These are phyloP conservation scores for Podaxis mareebaensis DNA, from an alignment of 768 basidiomycete species.

Conservation along the genomic window DNA sequence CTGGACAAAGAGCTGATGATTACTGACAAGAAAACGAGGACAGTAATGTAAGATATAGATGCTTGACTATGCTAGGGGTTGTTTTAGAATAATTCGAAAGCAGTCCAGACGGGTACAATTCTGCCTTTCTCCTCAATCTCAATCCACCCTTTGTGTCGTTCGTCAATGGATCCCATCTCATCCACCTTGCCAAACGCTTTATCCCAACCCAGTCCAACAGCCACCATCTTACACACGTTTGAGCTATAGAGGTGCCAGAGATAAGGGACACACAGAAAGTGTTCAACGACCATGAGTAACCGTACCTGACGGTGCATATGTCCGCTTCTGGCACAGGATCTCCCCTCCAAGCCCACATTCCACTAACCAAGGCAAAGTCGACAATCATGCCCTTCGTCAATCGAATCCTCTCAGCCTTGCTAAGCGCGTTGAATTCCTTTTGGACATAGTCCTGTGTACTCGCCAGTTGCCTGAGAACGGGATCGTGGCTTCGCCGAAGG, in stretches of 20 bases:
- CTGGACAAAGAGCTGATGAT: too few relatives aligned
- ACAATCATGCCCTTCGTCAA: conserved; percentile 66
- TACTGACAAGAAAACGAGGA: too few relatives aligned
- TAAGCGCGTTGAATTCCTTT: conserved; percentile 43
- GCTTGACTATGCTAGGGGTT: background rate
- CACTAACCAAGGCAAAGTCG: conserved; percentile 66
- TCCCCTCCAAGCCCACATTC: conserved; percentile 52
- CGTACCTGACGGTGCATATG: conserved; percentile 61
- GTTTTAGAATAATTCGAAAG: conserved; percentile 53
- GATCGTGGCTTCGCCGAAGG: conserved; percentile 40
- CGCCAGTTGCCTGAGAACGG: conserved; percentile 46
- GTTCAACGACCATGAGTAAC: background rate
- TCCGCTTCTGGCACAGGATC: conserved; percentile 50
- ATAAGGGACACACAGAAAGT: conserved; percentile 3
- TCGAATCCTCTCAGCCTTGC: conserved; percentile 40
- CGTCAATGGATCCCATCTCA: conserved; percentile 46
- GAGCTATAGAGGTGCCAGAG: conserved; percentile 41
- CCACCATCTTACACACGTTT: conserved; percentile 57
- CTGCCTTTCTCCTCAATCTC: conserved; percentile 63
- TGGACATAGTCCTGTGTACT: conserved; percentile 58
- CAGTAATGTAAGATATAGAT: too few relatives aligned
- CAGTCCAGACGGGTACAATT: conserved; percentile 57
- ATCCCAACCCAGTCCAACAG: conserved; percentile 65
- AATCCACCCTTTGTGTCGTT: conserved; percentile 52
- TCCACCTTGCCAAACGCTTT: conserved; percentile 58